Evolutionary conservation across 2,329 filamentous ascomycete genomes (phyloP).

Genomic region (Chalaropsis ovoidea): DNA sequence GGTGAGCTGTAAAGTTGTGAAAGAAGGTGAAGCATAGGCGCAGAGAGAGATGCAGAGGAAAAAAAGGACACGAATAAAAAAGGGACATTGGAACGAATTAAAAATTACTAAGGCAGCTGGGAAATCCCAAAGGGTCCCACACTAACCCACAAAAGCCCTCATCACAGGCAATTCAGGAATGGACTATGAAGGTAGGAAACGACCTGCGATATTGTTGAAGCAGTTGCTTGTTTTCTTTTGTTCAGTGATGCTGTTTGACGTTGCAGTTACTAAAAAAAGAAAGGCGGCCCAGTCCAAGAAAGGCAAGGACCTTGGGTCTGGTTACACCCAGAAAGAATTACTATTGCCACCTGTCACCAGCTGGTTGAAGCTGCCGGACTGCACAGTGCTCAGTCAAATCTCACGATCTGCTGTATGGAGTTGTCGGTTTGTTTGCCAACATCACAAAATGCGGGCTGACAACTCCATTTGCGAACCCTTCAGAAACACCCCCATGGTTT

Average conservation of each 20-base stretch:
- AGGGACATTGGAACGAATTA: neutral
- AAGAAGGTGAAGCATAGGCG: neutral
- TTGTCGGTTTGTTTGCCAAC: too few relatives aligned
- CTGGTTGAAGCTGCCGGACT: neutral
- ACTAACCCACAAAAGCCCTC: conserved; percentile 5
- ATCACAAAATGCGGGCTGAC: too few relatives aligned
- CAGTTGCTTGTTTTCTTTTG: neutral
- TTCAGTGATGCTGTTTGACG: neutral
- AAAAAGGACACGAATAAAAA: neutral
- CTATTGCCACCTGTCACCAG: neutral
- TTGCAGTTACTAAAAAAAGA: neutral
- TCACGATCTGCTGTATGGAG: too few relatives aligned
- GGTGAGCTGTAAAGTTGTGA: neutral
- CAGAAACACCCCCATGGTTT: neutral
- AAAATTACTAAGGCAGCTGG: neutral
- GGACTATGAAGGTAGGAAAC: neutral
- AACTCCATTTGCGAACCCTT: too few relatives aligned
- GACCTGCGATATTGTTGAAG: neutral
- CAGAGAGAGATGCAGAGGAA: neutral
- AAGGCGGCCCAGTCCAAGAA: neutral
- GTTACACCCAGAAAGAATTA: too few relatives aligned
- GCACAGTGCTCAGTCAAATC: too few relatives aligned
- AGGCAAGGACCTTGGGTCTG: too few relatives aligned
- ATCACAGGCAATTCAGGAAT: neutral
- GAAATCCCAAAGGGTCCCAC: neutral